Evolutionary conservation across 2,329 filamentous ascomycete species (phyloP).

Genomic region (Pestalotiopsis sp.): DNA sequence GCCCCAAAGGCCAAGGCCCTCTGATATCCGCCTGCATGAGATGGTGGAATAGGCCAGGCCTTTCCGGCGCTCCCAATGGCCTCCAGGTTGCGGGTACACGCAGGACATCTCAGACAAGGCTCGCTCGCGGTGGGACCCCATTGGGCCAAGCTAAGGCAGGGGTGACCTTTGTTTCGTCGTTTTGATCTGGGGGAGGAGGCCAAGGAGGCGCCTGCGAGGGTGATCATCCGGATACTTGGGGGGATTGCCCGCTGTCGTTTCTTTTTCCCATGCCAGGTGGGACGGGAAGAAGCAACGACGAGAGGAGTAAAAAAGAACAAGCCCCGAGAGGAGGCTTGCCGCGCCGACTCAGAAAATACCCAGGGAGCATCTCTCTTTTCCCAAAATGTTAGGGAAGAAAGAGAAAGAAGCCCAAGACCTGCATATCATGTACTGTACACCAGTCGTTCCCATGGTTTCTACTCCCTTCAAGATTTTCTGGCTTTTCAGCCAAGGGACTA

Average conservation of each 20-base stretch:
- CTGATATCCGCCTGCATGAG: neutral
- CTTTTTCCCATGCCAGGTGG: neutral
- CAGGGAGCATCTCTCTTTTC: neutral
- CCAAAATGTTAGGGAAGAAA: neutral
- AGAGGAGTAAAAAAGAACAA: neutral
- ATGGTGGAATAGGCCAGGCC: neutral
- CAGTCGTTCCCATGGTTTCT: neutral
- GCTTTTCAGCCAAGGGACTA: neutral
- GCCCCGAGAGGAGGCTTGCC: neutral
- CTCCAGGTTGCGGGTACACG: constrained; percentile 4
- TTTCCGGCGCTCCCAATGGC: neutral
- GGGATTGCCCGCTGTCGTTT: neutral
- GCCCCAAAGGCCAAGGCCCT: neutral
- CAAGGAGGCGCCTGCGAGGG: constrained; percentile 1
- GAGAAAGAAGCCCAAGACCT: neutral
- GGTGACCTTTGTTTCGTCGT: neutral
- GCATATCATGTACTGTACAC: neutral
- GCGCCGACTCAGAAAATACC: neutral
- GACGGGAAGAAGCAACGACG: neutral
- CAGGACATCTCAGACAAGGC: constrained; percentile 7
- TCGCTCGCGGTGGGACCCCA: neutral
- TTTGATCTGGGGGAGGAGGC: neutral
- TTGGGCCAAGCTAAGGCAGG: neutral
- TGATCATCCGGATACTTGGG: constrained; percentile 1
- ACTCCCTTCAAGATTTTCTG: neutral